Conservation (phyloP, 2,329 filamentous ascomycete genomes). For the Knufia fluminis region DNA sequence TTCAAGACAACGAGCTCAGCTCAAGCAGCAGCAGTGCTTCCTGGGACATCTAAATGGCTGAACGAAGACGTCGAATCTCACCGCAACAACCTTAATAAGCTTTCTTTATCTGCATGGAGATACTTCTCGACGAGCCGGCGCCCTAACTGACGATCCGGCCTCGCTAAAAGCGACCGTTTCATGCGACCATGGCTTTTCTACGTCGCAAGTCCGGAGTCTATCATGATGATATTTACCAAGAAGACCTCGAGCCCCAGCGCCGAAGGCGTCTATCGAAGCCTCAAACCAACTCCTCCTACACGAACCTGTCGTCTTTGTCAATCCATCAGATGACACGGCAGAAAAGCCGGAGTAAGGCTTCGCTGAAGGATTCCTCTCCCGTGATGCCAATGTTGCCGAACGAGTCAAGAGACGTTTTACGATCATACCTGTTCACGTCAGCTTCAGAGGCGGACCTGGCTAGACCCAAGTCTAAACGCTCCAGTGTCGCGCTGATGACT, state of each 20-base stretch:
- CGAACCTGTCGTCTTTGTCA: conserved; percentile 6
- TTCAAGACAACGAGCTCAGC: neutral
- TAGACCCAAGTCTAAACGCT: neutral
- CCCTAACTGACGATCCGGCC: neutral
- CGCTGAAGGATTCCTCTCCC: neutral
- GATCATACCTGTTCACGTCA: conserved; percentile 2
- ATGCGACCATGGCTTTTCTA: conserved; percentile 7
- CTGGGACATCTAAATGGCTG: neutral
- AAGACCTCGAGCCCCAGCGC: conserved; percentile 16
- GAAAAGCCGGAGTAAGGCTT: conserved; percentile 11
- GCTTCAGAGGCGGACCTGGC: neutral
- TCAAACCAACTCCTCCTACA: conserved; percentile 17
- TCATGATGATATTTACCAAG: conserved; percentile 9
- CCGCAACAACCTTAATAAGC: neutral
- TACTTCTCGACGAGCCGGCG: neutral
- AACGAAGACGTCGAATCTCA: neutral
- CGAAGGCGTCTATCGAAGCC: conserved; percentile 23
- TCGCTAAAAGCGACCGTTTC: neutral
- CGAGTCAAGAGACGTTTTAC: conserved; percentile 5
- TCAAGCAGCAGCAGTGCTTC: neutral
- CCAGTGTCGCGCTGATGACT: conserved; percentile 15
- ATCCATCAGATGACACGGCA: conserved; percentile 1
- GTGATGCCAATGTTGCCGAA: neutral
- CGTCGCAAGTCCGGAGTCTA: conserved; percentile 9
- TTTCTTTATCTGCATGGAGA: neutral